These are phyloP conservation scores for Vitis cinerea DNA, from an alignment of 164 flowering plant species.

Conservation along the genomic window DNA sequence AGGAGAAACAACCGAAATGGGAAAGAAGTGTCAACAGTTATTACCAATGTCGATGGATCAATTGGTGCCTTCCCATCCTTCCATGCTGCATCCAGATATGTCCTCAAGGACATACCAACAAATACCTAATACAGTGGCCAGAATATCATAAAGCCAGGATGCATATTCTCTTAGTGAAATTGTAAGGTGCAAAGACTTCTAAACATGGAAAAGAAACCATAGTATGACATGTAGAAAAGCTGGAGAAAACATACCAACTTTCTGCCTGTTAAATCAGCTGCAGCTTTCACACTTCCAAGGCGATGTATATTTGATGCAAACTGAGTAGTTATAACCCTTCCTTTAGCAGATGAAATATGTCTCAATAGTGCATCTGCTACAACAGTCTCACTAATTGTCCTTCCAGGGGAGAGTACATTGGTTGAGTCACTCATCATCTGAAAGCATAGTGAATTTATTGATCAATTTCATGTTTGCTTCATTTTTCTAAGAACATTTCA, in stretches of 20 bases:
- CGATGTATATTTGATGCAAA: conserved; percentile 99
- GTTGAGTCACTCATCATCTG: conserved; percentile 99
- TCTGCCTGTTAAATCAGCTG: conserved; percentile 94
- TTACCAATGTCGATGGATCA: conserved; percentile 96
- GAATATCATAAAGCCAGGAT: neutral
- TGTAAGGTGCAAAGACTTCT: neutral
- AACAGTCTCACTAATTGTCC: conserved; percentile 80
- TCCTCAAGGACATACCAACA: conserved; percentile 97
- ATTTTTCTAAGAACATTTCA: neutral
- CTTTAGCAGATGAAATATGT: conserved; percentile 78
- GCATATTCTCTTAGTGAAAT: conserved; percentile 7
- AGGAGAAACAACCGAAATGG: neutral
- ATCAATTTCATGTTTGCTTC: neutral
- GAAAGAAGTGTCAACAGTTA: neutral
- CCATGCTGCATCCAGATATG: conserved; percentile 98
- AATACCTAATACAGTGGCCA: conserved; percentile 60
- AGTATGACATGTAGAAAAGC: neutral
- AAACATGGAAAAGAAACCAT: neutral
- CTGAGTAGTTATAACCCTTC: conserved; percentile 94
- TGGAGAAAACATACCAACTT: conserved; percentile 66
- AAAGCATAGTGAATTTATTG: conserved; percentile 8
- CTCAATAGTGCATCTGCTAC: conserved; percentile 83
- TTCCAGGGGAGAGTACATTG: conserved; percentile 93
- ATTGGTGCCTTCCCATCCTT: conserved; percentile 97
- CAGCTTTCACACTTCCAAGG: conserved; percentile 96